These are phyloP conservation scores for Aeschynomene evenia DNA, from an alignment of 306 rosid species.

Conservation along the genomic window DNA sequence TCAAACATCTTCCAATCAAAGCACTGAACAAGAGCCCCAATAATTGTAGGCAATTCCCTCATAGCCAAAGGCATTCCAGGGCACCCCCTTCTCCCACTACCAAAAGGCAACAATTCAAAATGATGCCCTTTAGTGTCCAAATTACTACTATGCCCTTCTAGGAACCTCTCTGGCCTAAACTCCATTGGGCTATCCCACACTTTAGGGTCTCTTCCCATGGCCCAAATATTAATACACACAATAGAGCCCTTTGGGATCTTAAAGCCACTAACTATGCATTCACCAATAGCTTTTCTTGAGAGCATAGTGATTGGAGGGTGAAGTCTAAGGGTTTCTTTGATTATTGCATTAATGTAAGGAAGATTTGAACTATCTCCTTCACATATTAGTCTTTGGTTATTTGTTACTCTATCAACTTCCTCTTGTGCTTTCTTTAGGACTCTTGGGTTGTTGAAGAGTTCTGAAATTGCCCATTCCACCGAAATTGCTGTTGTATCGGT, in stretches of 20 bases:
- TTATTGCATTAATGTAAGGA: slow-evolving; percentile 48
- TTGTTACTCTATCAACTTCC: slow-evolving; percentile 41
- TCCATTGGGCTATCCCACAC: slow-evolving; percentile 41
- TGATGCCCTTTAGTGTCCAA: slow-evolving; percentile 33
- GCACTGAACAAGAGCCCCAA: slow-evolving; percentile 50
- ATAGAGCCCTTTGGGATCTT: slow-evolving; percentile 31
- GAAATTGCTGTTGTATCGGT: slow-evolving; percentile 42
- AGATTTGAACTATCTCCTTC: slow-evolving; percentile 49
- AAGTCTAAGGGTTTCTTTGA: slow-evolving; percentile 49
- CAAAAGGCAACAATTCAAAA: slow-evolving; percentile 49
- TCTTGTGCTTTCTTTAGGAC: slow-evolving; percentile 40
- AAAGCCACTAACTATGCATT: slow-evolving; percentile 31
- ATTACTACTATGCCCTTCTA: not conserved
- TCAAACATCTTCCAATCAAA: slow-evolving; percentile 46
- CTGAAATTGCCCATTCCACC: slow-evolving; percentile 50
- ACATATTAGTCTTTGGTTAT: slow-evolving; percentile 30
- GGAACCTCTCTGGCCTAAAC: slow-evolving; percentile 40
- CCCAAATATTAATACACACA: slow-evolving; percentile 39
- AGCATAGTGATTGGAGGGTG: slow-evolving; percentile 47
- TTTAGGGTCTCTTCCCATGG: slow-evolving; percentile 51
- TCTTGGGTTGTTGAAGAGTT: slow-evolving; percentile 49
- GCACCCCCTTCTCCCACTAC: slow-evolving; percentile 57
- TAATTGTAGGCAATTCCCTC: slow-evolving; percentile 38
- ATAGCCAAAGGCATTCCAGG: slow-evolving; percentile 49
- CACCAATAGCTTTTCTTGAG: slow-evolving; percentile 38